phyloP scores from a whole-genome alignment of 164 flowering plant species.

The Annona cherimola region DNA sequence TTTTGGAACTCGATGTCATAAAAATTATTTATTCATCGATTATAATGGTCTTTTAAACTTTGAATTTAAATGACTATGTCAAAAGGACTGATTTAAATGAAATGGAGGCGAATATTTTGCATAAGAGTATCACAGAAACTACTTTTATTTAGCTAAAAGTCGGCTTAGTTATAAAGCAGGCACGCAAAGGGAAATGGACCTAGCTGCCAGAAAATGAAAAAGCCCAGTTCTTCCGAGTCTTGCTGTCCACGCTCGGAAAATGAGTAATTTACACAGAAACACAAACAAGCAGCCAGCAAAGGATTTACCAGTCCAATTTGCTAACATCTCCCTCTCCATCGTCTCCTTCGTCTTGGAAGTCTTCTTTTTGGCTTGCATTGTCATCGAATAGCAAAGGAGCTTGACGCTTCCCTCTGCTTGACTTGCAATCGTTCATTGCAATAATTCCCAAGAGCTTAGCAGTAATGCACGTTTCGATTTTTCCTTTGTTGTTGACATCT shows the following conservation, averaged over 20 bases:
- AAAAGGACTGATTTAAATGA: too few relatives aligned
- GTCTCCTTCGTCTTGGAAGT: conserved; percentile 34
- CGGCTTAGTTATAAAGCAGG: neutral
- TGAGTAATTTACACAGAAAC: neutral
- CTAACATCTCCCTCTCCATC: conserved; percentile 45
- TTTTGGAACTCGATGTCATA: too few relatives aligned
- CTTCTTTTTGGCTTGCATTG: conserved; percentile 26
- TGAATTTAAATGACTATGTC: too few relatives aligned
- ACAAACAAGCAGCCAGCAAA: neutral
- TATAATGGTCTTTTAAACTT: too few relatives aligned
- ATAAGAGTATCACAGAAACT: neutral
- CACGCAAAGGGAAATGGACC: neutral
- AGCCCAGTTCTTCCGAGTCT: neutral
- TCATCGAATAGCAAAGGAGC: conserved; percentile 52
- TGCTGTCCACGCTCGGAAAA: neutral
- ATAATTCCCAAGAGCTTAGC: conserved; percentile 55
- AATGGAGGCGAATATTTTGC: too few relatives aligned
- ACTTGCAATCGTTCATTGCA: conserved; percentile 53
- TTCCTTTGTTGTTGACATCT: conserved; percentile 24
- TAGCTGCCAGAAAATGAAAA: neutral
- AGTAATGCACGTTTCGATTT: conserved; percentile 49
- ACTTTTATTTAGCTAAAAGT: neutral
- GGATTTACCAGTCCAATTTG: conserved; percentile 19
- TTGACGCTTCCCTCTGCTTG: conserved; percentile 35
- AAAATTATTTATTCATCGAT: too few relatives aligned